Conservation (phyloP, 1,284 basidiomycete genomes). For the Ustilago cynodontis region DNA sequence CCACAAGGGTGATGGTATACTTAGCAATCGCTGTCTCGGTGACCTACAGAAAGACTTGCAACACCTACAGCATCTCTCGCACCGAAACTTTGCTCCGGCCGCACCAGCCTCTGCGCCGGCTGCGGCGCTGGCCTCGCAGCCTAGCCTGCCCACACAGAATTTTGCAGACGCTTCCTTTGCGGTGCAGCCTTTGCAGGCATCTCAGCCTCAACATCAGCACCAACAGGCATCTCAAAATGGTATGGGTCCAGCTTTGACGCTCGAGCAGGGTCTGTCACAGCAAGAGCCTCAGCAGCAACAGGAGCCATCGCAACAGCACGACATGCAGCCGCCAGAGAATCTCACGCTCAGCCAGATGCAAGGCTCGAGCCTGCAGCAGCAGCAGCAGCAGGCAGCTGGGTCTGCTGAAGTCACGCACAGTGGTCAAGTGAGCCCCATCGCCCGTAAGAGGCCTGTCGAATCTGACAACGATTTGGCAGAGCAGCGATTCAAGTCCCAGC, state of each 20-base stretch:
- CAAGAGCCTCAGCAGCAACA: slow-evolving; percentile 20
- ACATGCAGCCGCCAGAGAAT: slow-evolving; percentile 14
- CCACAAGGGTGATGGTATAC: slow-evolving; percentile 53
- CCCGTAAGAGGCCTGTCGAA: slow-evolving; percentile 51
- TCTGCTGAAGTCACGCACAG: slow-evolving; percentile 14
- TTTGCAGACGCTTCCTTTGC: slow-evolving; percentile 18
- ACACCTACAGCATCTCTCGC: slow-evolving; percentile 57
- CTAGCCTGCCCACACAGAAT: slow-evolving; percentile 21
- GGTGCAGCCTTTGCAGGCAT: slow-evolving; percentile 12
- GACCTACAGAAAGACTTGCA: slow-evolving; percentile 58
- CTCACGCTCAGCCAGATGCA: slow-evolving; percentile 42
- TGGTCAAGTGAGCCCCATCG: slow-evolving; percentile 38
- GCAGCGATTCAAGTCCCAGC: slow-evolving; percentile 44
- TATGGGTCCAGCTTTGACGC: slow-evolving; percentile 19
- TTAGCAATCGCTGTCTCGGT: slow-evolving; percentile 56
- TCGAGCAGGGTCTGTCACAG: slow-evolving; percentile 24
- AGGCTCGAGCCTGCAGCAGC: neutral
- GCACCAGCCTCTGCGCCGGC: slow-evolving; percentile 8
- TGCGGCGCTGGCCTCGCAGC: slow-evolving; percentile 17
- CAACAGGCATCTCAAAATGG: slow-evolving; percentile 12
- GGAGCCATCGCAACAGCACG: slow-evolving; percentile 20
- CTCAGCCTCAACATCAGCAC: slow-evolving; percentile 22
- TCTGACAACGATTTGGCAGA: slow-evolving; percentile 41
- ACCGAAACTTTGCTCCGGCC: slow-evolving; percentile 44
- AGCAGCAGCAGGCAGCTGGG: slow-evolving; percentile 12